phyloP scores from a whole-genome alignment of 179 eudicot genomes.

The Silene noctiflora region DNA sequence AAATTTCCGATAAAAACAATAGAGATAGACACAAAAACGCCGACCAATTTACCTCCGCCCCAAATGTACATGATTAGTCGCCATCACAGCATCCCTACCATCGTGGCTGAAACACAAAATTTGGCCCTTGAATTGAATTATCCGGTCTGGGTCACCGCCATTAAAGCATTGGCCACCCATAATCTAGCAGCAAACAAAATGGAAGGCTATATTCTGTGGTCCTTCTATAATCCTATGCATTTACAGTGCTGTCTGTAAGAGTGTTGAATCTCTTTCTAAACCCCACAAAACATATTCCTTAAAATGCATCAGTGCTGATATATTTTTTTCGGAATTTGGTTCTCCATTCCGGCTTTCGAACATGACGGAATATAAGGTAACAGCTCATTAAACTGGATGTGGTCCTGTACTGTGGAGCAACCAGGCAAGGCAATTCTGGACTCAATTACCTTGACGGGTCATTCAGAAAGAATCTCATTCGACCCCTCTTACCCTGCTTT shows the following conservation, averaged over 20 bases:
- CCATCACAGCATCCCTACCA: conserved; percentile 28
- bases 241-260: conserved; percentile 19
- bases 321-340: neutral
- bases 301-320: conserved; percentile 21
- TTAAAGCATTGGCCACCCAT: conserved; percentile 8
- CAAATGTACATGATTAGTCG: conserved; percentile 34
- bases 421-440: too few relatives aligned
- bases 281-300: conserved; percentile 12
- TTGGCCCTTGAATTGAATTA: neutral
- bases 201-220: conserved; percentile 15
- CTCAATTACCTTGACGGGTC: too few relatives aligned
- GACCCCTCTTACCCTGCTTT: too few relatives aligned
- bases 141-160: conserved; percentile 5
- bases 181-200: conserved; percentile 8
- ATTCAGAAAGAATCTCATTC: too few relatives aligned
- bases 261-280: conserved; percentile 14
- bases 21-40: conserved; percentile 14
- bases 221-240: conserved; percentile 15
- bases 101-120: conserved; percentile 43
- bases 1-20: conserved; percentile 11
- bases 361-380: neutral
- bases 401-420: too few relatives aligned
- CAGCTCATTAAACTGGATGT: too few relatives aligned
- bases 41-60: conserved; percentile 24
- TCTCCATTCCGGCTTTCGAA: neutral